Base-by-base conservation (phyloP, 306 rosid genomes). In the Prunus mongolica region DNA sequence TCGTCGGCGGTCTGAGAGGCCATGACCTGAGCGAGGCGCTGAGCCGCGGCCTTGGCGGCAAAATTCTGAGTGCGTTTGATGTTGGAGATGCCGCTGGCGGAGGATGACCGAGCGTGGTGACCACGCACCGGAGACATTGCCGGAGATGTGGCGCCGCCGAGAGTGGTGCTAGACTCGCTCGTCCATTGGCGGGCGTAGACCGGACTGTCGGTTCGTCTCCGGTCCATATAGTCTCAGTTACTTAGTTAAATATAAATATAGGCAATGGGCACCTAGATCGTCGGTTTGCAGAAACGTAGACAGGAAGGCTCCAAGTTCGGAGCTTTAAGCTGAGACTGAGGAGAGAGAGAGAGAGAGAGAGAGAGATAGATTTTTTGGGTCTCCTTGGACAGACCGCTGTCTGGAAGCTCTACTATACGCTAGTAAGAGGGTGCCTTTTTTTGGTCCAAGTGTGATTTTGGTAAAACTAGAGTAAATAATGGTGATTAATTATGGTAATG, bases 1-100 rank as follows among this genome's bases (percentile, higher is more conserved):
- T 83, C 89, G 34, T 34, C 96, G 50, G 93, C 84, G 54, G 91
- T 79, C 88, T 94, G 98, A 25, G 98, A 94, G 69, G 98, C 97
- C 97, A 94, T 94, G 65, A 94, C 98, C 87, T 91, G 96, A 8
- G 98, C 96, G n/a, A 94, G 97, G 65, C 97, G 94, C 83, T 94
- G 96, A 61, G 98, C 96, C 1, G 98, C 98, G 32, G 98, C 98
- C 84, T 90, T 94, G 67, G 97, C 97, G 10, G 98, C 97, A 71
- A 94, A 88, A 84, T 94, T 91, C 84, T 94, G 98, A 74, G 90
- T 89, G 84, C 96, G 88, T 77, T 90, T 94, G 81, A 94, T 77
- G 87, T 78, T 89, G 72, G 98, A 94, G 79, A 90, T 84, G 45
- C 90, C 87, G 27, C 91, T 82, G 64, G 88, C 87, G 18, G 98